phyloP scores from a whole-genome alignment of 306 rosid genomes.

The Lotus japonicus region DNA sequence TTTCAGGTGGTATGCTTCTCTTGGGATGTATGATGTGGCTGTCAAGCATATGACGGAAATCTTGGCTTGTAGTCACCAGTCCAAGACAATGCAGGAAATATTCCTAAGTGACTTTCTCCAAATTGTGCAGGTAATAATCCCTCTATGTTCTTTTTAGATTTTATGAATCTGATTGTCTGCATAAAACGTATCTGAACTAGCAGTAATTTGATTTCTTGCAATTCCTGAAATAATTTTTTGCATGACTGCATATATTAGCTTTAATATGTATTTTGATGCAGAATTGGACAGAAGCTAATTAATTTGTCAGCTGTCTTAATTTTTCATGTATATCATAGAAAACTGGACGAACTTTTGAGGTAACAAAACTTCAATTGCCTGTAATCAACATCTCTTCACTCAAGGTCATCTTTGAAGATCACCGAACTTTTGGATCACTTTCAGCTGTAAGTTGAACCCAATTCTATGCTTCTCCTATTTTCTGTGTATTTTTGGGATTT shows the following conservation, averaged over 20 bases:
- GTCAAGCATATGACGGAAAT: slow-evolving; percentile 78
- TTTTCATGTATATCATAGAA: slow-evolving; percentile 41
- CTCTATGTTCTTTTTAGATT: slow-evolving; percentile 16
- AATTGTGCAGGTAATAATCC: slow-evolving; percentile 74
- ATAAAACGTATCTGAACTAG: slow-evolving; percentile 13
- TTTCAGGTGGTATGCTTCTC: slow-evolving; percentile 90
- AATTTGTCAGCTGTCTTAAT: not conserved
- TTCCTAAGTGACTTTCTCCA: slow-evolving; percentile 70
- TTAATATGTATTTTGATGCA: slow-evolving; percentile 10
- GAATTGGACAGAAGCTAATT: slow-evolving; percentile 22
- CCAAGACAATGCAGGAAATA: slow-evolving; percentile 80
- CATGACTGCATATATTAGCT: not conserved
- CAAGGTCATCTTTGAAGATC: slow-evolving; percentile 78
- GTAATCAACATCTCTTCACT: slow-evolving; percentile 74
- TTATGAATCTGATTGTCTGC: slow-evolving; percentile 11
- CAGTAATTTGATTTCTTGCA: slow-evolving; percentile 9
- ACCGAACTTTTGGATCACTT: slow-evolving; percentile 89
- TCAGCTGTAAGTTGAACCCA: slow-evolving; percentile 65
- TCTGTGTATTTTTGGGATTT: not conserved
- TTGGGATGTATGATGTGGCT: slow-evolving; percentile 81
- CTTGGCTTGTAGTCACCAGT: slow-evolving; percentile 88
- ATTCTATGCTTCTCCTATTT: not conserved
- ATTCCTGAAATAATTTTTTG: slow-evolving; percentile 4
- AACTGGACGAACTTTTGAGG: slow-evolving; percentile 74
- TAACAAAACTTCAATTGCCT: slow-evolving; percentile 79